Percentiles rank a stretch among this genome's conserved stretches.
Evolutionary conservation across 169 alveolate species (phyloP).

Genomic region (Cryptosporidium xiaoi): DNA sequence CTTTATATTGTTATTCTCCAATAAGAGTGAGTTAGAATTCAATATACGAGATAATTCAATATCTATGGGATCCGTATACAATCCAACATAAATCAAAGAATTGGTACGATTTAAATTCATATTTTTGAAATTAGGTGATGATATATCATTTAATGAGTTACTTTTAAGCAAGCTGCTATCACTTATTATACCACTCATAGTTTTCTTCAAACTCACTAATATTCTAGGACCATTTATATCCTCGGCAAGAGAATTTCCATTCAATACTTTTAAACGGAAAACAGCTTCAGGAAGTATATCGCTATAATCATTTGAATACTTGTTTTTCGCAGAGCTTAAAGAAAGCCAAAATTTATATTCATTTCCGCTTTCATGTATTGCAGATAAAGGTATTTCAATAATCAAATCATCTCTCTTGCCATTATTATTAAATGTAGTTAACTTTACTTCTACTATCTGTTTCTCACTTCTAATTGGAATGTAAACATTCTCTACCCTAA

Average conservation of each 20-base stretch:
- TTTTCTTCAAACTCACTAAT: constrained; percentile 18
- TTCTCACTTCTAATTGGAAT: constrained; percentile 68
- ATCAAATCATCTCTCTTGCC: constrained; percentile 45
- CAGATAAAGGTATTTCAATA: constrained; percentile 60
- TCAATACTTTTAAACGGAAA: constrained; percentile 60
- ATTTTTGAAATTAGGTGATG: constrained; percentile 11
- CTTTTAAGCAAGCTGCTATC: neutral
- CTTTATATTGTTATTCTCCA: constrained; percentile 30
- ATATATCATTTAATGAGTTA: neutral
- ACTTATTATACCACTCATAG: constrained; percentile 62
- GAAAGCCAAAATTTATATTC: constrained; percentile 40
- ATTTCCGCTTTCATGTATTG: constrained; percentile 32
- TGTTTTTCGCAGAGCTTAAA: constrained; percentile 28
- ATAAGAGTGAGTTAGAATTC: constrained; percentile 25
- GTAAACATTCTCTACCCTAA: constrained; percentile 59
- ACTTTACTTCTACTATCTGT: constrained; percentile 39
- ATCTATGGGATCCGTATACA: constrained; percentile 52
- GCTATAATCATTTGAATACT: constrained; percentile 30
- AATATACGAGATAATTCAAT: constrained; percentile 47
- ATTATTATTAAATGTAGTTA: constrained; percentile 49
- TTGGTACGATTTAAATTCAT: neutral
- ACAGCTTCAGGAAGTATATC: constrained; percentile 72
- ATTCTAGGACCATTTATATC: constrained; percentile 48
- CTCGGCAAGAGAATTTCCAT: constrained; percentile 26
- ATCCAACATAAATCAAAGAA: constrained; percentile 58